A percentile compares a stretch with the other conserved stretches of the same genome.
Evolutionary conservation across 73 alveolate species (phyloP).

Genomic region (Breviolum minutum): DNA sequence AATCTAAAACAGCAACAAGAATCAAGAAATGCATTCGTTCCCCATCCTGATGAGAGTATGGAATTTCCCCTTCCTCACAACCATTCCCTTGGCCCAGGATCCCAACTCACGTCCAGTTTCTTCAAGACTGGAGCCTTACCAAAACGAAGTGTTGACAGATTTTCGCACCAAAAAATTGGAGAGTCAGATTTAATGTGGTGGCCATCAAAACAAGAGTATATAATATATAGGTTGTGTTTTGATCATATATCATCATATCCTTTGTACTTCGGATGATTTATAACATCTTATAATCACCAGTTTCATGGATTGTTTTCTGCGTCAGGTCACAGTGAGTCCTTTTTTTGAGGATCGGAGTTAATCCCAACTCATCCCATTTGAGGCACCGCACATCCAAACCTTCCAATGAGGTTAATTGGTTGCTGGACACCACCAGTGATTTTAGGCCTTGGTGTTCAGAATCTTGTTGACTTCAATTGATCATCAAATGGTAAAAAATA

Average conservation of each 20-base stretch:
- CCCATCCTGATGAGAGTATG: too few relatives aligned
- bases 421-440: constrained; percentile 52
- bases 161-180: not conserved
- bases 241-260: too few relatives aligned
- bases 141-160: too few relatives aligned
- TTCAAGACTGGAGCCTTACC: constrained; percentile 69
- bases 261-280: too few relatives aligned
- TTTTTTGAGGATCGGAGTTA: too few relatives aligned
- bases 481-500: not conserved
- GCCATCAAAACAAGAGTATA: not conserved
- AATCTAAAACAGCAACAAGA: too few relatives aligned
- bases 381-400: constrained; percentile 42
- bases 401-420: constrained; percentile 65
- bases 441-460: not conserved
- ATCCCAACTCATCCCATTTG: not conserved
- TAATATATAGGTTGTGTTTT: not conserved
- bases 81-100: not conserved
- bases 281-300: too few relatives aligned
- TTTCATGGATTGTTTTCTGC: too few relatives aligned
- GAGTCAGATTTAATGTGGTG: not conserved
- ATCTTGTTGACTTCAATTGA: not conserved
- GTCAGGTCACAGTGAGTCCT: too few relatives aligned
- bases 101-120: constrained; percentile 55
- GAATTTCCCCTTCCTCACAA: too few relatives aligned
- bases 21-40: too few relatives aligned